Percentiles rank a stretch among this genome's conserved stretches.
Evolutionary conservation across 495 filamentous ascomycete species (phyloP).

Genomic region (Neurospora sp.): DNA sequence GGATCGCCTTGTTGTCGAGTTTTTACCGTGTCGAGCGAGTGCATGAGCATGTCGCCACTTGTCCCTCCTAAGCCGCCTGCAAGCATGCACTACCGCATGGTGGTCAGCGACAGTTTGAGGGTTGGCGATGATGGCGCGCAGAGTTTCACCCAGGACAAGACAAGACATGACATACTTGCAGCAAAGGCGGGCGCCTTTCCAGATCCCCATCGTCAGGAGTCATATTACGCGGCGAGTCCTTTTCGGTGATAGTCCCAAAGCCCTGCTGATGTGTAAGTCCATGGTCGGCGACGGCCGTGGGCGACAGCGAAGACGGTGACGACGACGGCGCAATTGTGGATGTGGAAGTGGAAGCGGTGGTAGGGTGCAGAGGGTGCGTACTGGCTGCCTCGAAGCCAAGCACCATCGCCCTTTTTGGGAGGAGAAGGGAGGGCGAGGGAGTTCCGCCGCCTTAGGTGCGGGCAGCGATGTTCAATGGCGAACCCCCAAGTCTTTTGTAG

Average conservation of each 20-base stretch:
- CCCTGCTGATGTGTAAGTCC: constrained; percentile 24
- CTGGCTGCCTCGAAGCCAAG: constrained; percentile 19
- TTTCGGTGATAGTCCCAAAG: constrained; percentile 14
- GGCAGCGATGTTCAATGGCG: constrained; percentile 2
- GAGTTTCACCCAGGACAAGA: not conserved
- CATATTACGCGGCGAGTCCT: constrained; percentile 27
- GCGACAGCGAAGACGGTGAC: constrained; percentile 5
- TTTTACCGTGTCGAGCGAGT: constrained; percentile 97
- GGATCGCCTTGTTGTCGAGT: constrained; percentile 97
- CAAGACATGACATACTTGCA: constrained; percentile 28
- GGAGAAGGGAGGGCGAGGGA: constrained; percentile 3
- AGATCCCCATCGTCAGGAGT: constrained; percentile 31
- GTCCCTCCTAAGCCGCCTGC: constrained; percentile 86
- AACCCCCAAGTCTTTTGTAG: not conserved
- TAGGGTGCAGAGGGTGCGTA: constrained; percentile 4
- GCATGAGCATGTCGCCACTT: constrained; percentile 95
- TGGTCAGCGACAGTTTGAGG: constrained; percentile 6
- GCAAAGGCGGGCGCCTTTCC: constrained; percentile 35
- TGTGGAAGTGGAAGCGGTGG: constrained; percentile 1
- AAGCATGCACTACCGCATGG: constrained; percentile 66
- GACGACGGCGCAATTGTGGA: constrained; percentile 7
- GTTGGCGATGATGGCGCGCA: not conserved
- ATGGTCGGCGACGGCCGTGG: constrained; percentile 23
- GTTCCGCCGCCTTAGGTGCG: constrained; percentile 17
- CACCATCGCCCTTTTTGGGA: constrained; percentile 18